Percentiles rank a stretch among this genome's conserved stretches.
phyloP scores from a whole-genome alignment of 805 yeast genomes.

The Wilhelminamyces savonicus region DNA sequence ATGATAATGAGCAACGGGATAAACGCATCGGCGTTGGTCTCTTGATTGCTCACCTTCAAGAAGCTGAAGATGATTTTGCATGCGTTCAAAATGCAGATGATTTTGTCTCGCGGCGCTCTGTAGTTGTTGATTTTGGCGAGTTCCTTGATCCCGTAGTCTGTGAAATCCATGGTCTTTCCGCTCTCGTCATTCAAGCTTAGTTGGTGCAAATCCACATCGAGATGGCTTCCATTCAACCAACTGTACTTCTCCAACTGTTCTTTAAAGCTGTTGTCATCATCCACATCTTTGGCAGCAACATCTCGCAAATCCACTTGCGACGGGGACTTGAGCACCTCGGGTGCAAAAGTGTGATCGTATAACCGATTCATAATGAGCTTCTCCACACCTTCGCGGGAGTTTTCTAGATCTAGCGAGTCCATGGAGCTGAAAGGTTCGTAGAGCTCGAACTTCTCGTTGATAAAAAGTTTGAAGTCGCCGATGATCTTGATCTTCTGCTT shows the following conservation, averaged over 20 bases:
- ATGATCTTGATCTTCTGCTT: conserved; percentile 75
- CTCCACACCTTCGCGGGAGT: conserved; percentile 87
- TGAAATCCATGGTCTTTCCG: conserved; percentile 30
- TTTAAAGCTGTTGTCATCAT: conserved; percentile 48
- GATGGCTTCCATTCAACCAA: conserved; percentile 69
- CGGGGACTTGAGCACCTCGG: conserved; percentile 42
- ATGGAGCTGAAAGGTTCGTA: conserved; percentile 72
- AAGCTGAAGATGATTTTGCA: conserved; percentile 90
- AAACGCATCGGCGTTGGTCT: conserved; percentile 85
- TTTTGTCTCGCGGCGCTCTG: conserved; percentile 91
- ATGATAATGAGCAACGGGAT: conserved; percentile 84
- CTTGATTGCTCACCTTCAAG: conserved; percentile 63
- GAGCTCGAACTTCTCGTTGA: conserved; percentile 52
- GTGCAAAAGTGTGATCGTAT: conserved; percentile 74
- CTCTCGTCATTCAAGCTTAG: conserved; percentile 22
- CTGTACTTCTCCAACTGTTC: conserved; percentile 54
- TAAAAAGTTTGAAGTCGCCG: conserved; percentile 68
- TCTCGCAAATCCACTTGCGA: conserved; percentile 25
- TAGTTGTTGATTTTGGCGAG: conserved; percentile 72
- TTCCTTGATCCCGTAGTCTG: conserved; percentile 63
- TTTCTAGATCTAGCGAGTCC: conserved; percentile 50
- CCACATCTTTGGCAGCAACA: conserved; percentile 51
- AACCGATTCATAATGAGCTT: conserved; percentile 86
- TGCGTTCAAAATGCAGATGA: conserved; percentile 83
- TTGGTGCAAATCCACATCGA: conserved; percentile 56